Evolutionary conservation across 768 basidiomycete genomes (phyloP), one percentile per base, ranked within the genome.

Genomic region (Trametes cingulata): DNA sequence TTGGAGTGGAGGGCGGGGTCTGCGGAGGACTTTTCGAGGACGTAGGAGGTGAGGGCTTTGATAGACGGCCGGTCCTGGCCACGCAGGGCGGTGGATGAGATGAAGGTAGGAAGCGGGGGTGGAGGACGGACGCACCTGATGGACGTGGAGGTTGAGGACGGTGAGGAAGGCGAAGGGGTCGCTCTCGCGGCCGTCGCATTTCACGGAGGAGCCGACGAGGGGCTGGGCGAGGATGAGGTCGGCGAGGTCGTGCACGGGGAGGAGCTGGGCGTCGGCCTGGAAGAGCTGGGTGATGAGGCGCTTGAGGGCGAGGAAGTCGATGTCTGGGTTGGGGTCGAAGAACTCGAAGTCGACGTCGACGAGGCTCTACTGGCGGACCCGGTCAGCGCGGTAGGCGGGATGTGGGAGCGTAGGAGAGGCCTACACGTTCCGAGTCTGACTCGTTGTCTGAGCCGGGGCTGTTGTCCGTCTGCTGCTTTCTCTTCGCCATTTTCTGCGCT

Each of bases 281-380:
- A 93, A 86, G 25, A 91, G 84, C 72, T 92, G 90, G 0, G 69
- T 69, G 14, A 90, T 72, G 1, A 93, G 80, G 0, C 90, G 82
- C 56, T 91, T 90, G 68, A 96, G 78, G 2, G 95, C 93, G 63
- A 90, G 86, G 71, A 90, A 97, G 76, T 98, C 95, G 67, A 91
- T 75, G 24, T 72, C 80, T 2, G 90, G 85, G 65, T 91, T 88
- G 6, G 92, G 86, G 72, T 92, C 88, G 80, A 92, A 95, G 72
- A 97, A 98, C 65, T 97, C 94, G 69, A 98, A 98, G 69, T 90
- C 88, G 65, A 95, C 88, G 73, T 95, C 83, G 75, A 95, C 81
- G 67, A 88, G 80, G 69, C 78, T 82, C 82, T 85, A 76, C 75
- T 73, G 68, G 56, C 61, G 61, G 67, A 20, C 47, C 43, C 5